phyloP scores from a whole-genome alignment of 106 monocot species.

The Dendrobium nobile region DNA sequence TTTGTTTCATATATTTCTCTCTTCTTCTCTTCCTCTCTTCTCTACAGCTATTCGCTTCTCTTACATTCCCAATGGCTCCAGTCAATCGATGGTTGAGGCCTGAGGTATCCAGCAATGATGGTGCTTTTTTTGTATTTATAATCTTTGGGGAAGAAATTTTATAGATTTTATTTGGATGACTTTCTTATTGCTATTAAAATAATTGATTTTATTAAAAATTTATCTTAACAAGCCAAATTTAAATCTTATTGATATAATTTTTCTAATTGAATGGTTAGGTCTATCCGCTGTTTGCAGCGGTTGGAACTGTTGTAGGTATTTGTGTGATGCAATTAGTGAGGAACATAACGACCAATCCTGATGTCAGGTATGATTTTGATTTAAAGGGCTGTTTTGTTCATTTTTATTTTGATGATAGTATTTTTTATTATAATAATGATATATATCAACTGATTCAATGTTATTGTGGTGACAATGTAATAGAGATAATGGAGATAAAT shows the following conservation, averaged over 20 bases:
- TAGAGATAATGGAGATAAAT: too few relatives aligned
- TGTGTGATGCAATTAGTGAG: conserved; percentile 55
- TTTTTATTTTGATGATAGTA: too few relatives aligned
- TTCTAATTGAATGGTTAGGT: conserved; percentile 28
- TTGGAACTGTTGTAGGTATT: conserved; percentile 66
- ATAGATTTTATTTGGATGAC: too few relatives aligned
- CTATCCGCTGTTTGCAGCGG: conserved; percentile 64
- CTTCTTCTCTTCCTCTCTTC: background rate
- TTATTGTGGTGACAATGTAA: too few relatives aligned
- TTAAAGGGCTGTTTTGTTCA: too few relatives aligned
- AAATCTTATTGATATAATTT: background rate
- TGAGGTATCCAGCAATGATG: background rate
- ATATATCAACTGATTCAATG: too few relatives aligned
- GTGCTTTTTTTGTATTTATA: background rate
- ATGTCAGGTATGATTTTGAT: conserved; percentile 56
- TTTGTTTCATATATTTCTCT: background rate
- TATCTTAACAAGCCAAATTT: too few relatives aligned
- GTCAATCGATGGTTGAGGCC: conserved; percentile 6
- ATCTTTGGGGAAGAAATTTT: background rate
- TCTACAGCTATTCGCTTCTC: background rate
- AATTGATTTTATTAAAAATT: too few relatives aligned
- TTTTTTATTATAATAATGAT: too few relatives aligned
- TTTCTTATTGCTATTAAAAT: too few relatives aligned
- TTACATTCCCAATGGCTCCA: background rate
- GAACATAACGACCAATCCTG: conserved; percentile 72